phyloP scores from a whole-genome alignment of 2,329 filamentous ascomycete species.

The Teratosphaeria pseudoeucalypti region DNA sequence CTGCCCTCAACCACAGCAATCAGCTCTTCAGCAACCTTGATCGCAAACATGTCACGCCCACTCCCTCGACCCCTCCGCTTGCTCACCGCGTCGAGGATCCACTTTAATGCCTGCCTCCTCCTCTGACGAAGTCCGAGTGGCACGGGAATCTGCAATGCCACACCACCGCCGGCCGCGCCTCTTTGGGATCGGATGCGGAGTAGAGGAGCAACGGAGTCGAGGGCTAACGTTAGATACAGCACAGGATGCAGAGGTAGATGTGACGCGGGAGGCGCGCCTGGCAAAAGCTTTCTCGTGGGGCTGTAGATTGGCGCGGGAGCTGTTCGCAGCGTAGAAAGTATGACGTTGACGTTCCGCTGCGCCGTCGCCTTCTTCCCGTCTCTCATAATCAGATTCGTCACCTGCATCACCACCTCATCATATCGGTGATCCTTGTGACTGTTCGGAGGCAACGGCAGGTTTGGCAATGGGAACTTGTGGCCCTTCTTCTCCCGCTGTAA shows the following conservation, averaged over 20 bases:
- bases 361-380: conserved; percentile 83
- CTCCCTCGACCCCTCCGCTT: conserved; percentile 66
- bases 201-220: conserved; percentile 87
- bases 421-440: conserved; percentile 69
- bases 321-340: conserved; percentile 76
- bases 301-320: conserved; percentile 67
- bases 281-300: conserved; percentile 59
- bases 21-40: conserved; percentile 75
- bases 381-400: conserved; percentile 83
- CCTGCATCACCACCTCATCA: conserved; percentile 71
- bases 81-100: conserved; percentile 77
- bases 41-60: conserved; percentile 61
- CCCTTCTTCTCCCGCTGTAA: conserved; percentile 34
- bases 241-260: conserved; percentile 84
- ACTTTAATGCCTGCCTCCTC: conserved; percentile 67
- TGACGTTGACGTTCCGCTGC: conserved; percentile 80
- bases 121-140: conserved; percentile 67
- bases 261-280: conserved; percentile 61
- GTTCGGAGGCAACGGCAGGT: conserved; percentile 52
- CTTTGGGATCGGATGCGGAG: conserved; percentile 66
- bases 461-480: conserved; percentile 69
- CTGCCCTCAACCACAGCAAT: conserved; percentile 78
- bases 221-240: conserved; percentile 76
- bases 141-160: conserved; percentile 68
- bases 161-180: conserved; percentile 77